phyloP scores from a whole-genome alignment of 1,284 basidiomycete species.

The Puccinia sorghi region DNA sequence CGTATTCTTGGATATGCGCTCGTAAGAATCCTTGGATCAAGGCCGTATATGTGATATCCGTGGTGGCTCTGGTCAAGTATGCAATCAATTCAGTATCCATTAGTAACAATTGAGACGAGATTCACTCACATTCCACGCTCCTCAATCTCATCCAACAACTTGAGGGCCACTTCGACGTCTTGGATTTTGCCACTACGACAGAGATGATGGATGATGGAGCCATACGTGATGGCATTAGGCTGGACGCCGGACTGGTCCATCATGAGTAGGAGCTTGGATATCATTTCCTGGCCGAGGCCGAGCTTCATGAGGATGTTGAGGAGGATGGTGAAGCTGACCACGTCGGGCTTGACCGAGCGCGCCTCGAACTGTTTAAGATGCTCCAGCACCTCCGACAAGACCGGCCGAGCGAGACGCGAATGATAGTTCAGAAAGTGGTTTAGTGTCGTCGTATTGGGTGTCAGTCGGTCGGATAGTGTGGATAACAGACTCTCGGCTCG shows the following conservation, averaged over 20 bases:
- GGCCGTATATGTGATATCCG: constrained; percentile 39
- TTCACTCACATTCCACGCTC: constrained; percentile 38
- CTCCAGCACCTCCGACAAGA: constrained; percentile 1
- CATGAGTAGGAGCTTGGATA: constrained; percentile 19
- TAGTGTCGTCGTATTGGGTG: constrained; percentile 25
- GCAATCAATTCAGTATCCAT: background rate
- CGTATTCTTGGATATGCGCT: constrained; percentile 20
- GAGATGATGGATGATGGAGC: constrained; percentile 46
- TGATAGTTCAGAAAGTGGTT: constrained; percentile 47
- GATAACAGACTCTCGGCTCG: constrained; percentile 20
- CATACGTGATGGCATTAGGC: constrained; percentile 37
- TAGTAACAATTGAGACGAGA: background rate
- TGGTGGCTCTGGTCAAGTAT: constrained; percentile 45
- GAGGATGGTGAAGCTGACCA: constrained; percentile 45
- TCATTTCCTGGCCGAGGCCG: background rate
- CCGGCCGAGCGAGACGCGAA: background rate
- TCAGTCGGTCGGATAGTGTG: background rate
- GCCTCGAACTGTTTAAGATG: constrained; percentile 38
- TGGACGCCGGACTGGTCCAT: constrained; percentile 33
- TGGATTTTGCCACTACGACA: constrained; percentile 25
- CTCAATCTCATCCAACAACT: constrained; percentile 40
- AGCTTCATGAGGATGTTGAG: constrained; percentile 39
- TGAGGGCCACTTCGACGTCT: constrained; percentile 23
- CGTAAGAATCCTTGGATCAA: constrained; percentile 46
- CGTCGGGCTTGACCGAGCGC: constrained; percentile 34